Percentiles rank a stretch among this genome's conserved stretches.
Evolutionary conservation across 495 filamentous ascomycete species (phyloP).

Genomic region (Podospora tetraspora): DNA sequence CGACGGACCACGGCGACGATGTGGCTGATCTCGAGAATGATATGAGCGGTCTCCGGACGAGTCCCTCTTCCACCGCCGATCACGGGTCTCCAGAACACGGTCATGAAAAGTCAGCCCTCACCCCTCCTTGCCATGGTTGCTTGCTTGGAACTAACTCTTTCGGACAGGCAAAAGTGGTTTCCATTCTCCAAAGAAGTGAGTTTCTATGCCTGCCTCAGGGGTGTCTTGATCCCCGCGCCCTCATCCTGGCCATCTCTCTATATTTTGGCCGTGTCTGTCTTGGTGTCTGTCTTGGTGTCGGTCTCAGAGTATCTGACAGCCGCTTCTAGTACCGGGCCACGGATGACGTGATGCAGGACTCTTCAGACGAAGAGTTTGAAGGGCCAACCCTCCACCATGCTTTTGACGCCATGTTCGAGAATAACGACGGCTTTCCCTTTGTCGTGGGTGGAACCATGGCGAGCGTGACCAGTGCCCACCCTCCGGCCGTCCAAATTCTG

Average conservation of each 20-base stretch:
- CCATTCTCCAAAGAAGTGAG: constrained; percentile 41
- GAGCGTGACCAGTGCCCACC: constrained; percentile 55
- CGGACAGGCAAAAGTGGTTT: constrained; percentile 34
- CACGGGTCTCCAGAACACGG: constrained; percentile 28
- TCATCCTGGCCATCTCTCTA: neutral
- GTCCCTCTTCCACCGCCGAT: constrained; percentile 29
- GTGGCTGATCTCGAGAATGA: constrained; percentile 46
- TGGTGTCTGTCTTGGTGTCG: neutral
- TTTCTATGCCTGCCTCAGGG: neutral
- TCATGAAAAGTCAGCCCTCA: constrained; percentile 28
- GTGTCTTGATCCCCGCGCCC: neutral
- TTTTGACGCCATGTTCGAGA: constrained; percentile 50
- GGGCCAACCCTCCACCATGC: constrained; percentile 48
- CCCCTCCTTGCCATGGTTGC: neutral
- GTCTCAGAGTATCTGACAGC: constrained; percentile 10
- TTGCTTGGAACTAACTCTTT: neutral
- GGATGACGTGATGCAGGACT: constrained; percentile 44
- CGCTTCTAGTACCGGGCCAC: constrained; percentile 35
- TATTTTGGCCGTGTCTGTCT: neutral
- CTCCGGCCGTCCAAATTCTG: constrained; percentile 62
- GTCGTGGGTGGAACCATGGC: constrained; percentile 45
- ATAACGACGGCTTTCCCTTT: constrained; percentile 55
- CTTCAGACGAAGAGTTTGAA: constrained; percentile 58
- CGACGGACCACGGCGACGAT: constrained; percentile 38
- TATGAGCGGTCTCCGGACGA: constrained; percentile 38